Base-by-base conservation (phyloP, 2,329 filamentous ascomycete species). In the Trichoderma sp. region DNA sequence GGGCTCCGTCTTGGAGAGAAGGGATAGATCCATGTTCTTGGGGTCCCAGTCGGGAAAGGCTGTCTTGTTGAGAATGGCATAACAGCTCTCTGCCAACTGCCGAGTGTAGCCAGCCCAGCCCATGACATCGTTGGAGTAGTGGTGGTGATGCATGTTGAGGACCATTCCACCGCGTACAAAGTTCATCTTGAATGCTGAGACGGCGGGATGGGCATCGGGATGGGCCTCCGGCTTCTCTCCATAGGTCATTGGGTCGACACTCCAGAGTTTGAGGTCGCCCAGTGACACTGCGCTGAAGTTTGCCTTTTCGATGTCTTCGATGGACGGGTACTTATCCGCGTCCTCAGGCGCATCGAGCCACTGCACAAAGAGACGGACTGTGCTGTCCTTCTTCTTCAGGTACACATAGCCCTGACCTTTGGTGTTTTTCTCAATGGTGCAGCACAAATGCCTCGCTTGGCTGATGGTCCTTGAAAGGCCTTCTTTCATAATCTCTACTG, bases 361-460 rank as follows among this genome's bases (percentile, higher is more conserved):
- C 15, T 71, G 68, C 2, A 71, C 68, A 7, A 67, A 47, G 1
- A 71, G 3, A 15, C 34, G 62, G 13, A 26, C 26, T 1, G 68
- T 71, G 50, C 68, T 68, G n/a, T 71, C 62, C 53, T 65, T 65
- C 23, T n/a, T n/a, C n/a, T n/a, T n/a, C n/a, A n/a, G n/a, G n/a
- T n/a, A n/a, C n/a, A n/a, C n/a, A n/a, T n/a, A n/a, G n/a, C n/a
- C n/a, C n/a, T n/a, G n/a, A n/a, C n/a, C n/a, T n/a, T n/a, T n/a
- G n/a, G n/a, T n/a, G n/a, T n/a, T n/a, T n/a, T n/a, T n/a, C n/a
- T n/a, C n/a, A n/a, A n/a, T n/a, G n/a, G n/a, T n/a, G n/a, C n/a
- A n/a, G n/a, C n/a, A n/a, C n/a, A n/a, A n/a, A n/a, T n/a, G n/a
- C n/a, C n/a, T n/a, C n/a, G n/a, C n/a, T n/a, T n/a, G n/a, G n/a